Conservation (phyloP, 352 stramenopile species). For the Blastocystis sp. region DNA sequence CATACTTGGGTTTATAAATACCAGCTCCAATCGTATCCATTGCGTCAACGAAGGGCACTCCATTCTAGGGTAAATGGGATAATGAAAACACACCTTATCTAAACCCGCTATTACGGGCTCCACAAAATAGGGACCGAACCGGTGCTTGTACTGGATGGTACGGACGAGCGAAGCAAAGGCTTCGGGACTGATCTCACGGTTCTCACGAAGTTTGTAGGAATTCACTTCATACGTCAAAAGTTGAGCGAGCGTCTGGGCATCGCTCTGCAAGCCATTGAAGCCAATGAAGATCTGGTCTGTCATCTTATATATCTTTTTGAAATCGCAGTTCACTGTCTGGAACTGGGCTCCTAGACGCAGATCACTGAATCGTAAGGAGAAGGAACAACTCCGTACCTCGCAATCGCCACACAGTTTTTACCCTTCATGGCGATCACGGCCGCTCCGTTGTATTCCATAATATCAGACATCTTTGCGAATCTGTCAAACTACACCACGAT, state of each 20-base stretch:
- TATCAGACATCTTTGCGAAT: slow-evolving; percentile 63
- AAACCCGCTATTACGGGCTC: slow-evolving; percentile 93
- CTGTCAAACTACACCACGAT: slow-evolving; percentile 10
- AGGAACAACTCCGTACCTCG: slow-evolving; percentile 65
- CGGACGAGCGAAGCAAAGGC: slow-evolving; percentile 87
- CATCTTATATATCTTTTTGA: slow-evolving; percentile 96
- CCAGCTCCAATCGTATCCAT: slow-evolving; percentile 55
- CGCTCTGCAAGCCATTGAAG: slow-evolving; percentile 86
- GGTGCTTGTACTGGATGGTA: slow-evolving; percentile 93
- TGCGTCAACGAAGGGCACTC: slow-evolving; percentile 43
- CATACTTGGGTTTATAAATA: slow-evolving; percentile 38
- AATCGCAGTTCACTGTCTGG: slow-evolving; percentile 90
- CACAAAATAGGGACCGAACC: slow-evolving; percentile 95
- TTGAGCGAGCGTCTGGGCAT: slow-evolving; percentile 84
- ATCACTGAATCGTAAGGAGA: slow-evolving; percentile 67
- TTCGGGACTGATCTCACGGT: slow-evolving; percentile 92
- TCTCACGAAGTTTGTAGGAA: slow-evolving; percentile 95
- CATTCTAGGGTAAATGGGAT: slow-evolving; percentile 43
- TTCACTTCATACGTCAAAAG: slow-evolving; percentile 82
- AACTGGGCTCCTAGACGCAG: slow-evolving; percentile 85
- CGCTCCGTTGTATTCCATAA: slow-evolving; percentile 91
- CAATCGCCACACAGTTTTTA: slow-evolving; percentile 97
- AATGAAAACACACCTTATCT: slow-evolving; percentile 60
- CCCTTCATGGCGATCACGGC: slow-evolving; percentile 96
- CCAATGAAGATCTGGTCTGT: slow-evolving; percentile 86